Evolutionary conservation across 2,329 filamentous ascomycete genomes (phyloP).

Genomic region (Juglanconis sp.): DNA sequence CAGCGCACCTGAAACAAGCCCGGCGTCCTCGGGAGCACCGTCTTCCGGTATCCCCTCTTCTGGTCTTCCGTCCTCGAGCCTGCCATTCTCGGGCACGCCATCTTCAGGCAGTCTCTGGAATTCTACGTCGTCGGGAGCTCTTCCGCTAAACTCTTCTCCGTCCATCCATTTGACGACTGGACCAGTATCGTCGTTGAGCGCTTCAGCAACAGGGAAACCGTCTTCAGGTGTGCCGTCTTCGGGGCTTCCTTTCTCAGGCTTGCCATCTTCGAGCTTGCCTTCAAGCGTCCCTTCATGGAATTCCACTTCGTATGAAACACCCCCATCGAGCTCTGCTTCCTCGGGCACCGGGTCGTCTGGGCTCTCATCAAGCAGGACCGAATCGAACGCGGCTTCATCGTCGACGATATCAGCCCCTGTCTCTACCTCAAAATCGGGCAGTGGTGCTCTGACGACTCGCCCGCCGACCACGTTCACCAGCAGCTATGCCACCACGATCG

Average conservation of each 20-base stretch:
- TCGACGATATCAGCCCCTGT: not conserved
- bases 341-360: not conserved
- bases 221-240: not conserved
- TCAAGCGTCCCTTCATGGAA: not conserved
- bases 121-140: not conserved
- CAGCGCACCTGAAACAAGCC: not conserved
- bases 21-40: not conserved
- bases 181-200: not conserved
- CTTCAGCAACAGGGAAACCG: not conserved
- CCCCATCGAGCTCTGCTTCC: not conserved
- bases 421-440: not conserved
- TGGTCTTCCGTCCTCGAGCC: not conserved
- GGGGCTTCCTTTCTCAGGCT: not conserved
- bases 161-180: not conserved
- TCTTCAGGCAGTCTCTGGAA: not conserved
- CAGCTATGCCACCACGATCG: slow-evolving; percentile 3
- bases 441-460: not conserved
- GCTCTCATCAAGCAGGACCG: not conserved
- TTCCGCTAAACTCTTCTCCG: not conserved
- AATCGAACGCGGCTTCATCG: not conserved
- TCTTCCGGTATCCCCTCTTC: not conserved
- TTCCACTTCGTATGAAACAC: not conserved
- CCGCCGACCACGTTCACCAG: slow-evolving; percentile 6
- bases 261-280: not conserved
- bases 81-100: not conserved